phyloP scores from a whole-genome alignment of 176 grass and related monocot species.

The Cenchrus purpureus region DNA sequence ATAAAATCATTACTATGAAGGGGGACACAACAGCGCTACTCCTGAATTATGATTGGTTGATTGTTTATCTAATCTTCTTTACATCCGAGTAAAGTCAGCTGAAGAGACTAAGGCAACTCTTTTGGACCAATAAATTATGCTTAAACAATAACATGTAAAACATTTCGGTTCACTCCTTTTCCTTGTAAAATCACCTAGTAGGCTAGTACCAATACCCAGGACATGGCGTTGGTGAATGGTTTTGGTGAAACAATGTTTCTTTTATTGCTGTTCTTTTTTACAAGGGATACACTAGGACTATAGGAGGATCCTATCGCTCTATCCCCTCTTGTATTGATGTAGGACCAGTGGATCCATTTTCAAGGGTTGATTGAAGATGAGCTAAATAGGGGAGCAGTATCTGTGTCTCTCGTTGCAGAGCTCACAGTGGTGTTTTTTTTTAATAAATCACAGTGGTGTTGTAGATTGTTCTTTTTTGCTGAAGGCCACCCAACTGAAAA shows the following conservation, averaged over 20 bases:
- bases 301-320: too few relatives aligned
- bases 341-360: too few relatives aligned
- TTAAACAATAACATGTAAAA: background rate
- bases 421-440: background rate
- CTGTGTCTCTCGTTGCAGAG: background rate
- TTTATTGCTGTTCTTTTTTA: background rate
- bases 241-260: too few relatives aligned
- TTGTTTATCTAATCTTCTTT: background rate
- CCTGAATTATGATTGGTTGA: background rate
- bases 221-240: background rate
- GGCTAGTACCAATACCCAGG: background rate
- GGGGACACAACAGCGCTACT: background rate
- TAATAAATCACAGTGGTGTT: background rate
- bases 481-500: background rate
- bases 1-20: background rate
- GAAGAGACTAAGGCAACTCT: slow-evolving; percentile 12
- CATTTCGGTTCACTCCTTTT: background rate
- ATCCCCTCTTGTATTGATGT: too few relatives aligned
- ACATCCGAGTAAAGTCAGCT: background rate
- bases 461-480: background rate
- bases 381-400: too few relatives aligned
- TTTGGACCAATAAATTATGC: background rate
- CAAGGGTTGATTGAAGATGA: too few relatives aligned
- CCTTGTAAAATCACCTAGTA: background rate
- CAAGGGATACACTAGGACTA: too few relatives aligned